These are phyloP conservation scores for Choanephora cucurbitarum DNA, from an alignment of 371 early-diverging fungal genomes.

Conservation along the genomic window DNA sequence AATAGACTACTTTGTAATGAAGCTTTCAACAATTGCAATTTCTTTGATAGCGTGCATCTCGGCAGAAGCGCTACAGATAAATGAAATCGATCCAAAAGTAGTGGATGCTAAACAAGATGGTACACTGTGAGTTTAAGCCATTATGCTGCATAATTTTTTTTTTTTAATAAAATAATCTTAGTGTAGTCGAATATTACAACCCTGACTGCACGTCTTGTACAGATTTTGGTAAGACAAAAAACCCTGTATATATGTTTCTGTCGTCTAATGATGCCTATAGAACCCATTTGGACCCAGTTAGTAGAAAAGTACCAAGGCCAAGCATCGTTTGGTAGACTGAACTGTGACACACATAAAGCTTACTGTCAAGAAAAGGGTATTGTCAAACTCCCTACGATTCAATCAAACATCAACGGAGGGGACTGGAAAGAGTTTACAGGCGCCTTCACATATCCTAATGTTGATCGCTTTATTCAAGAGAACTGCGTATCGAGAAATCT, in stretches of 20 bases:
- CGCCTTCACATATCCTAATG: background rate
- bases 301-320: background rate
- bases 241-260: background rate
- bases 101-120: conserved; percentile 9
- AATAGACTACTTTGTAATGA: too few species aligned
- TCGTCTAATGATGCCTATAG: background rate
- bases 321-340: conserved; percentile 14
- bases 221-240: conserved; percentile 27
- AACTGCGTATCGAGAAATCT: conserved; percentile 7
- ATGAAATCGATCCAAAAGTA: conserved; percentile 14
- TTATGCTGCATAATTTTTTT: conserved; percentile 1
- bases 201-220: conserved; percentile 34
- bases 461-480: conserved; percentile 5
- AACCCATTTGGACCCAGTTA: conserved; percentile 9
- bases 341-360: conserved; percentile 10
- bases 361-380: conserved; percentile 23
- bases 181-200: conserved; percentile 42
- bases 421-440: conserved; percentile 18
- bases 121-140: conserved; percentile 17
- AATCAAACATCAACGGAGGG: conserved; percentile 8
- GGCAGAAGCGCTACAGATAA: too few species aligned
- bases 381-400: conserved; percentile 12
- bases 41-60: too few species aligned
- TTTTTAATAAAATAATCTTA: conserved; percentile 9
- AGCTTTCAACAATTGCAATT: too few species aligned